Conservation (phyloP, 495 filamentous ascomycete genomes). For the Lepidopterella palustris region DNA sequence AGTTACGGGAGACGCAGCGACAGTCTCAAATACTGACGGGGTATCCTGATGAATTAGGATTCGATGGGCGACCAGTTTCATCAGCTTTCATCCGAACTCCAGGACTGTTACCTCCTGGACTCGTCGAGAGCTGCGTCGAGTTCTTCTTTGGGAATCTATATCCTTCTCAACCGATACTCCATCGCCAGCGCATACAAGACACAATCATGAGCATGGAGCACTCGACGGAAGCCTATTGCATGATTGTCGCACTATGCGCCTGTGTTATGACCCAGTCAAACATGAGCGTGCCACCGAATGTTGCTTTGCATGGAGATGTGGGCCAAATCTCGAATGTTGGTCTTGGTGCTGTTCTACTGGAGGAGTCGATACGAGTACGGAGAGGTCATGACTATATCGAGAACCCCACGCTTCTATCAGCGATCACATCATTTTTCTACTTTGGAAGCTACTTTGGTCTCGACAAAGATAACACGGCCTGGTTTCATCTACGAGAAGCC, state of each 20-base stretch:
- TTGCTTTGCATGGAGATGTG: constrained; percentile 12
- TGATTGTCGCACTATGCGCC: constrained; percentile 70
- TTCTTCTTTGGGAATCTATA: constrained; percentile 83
- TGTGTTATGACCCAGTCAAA: constrained; percentile 82
- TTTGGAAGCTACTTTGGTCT: constrained; percentile 71
- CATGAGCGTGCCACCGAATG: constrained; percentile 47
- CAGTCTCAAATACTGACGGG: constrained; percentile 49
- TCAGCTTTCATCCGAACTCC: constrained; percentile 40
- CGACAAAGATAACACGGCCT: constrained; percentile 64
- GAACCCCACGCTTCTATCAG: constrained; percentile 55
- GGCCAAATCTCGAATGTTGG: constrained; percentile 16
- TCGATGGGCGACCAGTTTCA: constrained; percentile 38
- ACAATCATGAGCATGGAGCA: constrained; percentile 54
- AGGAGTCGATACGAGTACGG: constrained; percentile 69
- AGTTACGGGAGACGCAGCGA: constrained; percentile 60
- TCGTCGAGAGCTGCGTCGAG: constrained; percentile 65
- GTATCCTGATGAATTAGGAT: constrained; percentile 31
- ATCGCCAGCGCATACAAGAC: constrained; percentile 59
- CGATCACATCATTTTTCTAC: constrained; percentile 74
- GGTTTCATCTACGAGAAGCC: constrained; percentile 66
- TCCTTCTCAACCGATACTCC: constrained; percentile 73
- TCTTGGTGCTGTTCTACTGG: constrained; percentile 48
- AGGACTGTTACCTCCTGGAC: constrained; percentile 52
- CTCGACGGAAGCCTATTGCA: constrained; percentile 69
- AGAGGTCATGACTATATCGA: constrained; percentile 71